phyloP scores from a whole-genome alignment of 2,329 filamentous ascomycete species.

The Pyrenophora teres region DNA sequence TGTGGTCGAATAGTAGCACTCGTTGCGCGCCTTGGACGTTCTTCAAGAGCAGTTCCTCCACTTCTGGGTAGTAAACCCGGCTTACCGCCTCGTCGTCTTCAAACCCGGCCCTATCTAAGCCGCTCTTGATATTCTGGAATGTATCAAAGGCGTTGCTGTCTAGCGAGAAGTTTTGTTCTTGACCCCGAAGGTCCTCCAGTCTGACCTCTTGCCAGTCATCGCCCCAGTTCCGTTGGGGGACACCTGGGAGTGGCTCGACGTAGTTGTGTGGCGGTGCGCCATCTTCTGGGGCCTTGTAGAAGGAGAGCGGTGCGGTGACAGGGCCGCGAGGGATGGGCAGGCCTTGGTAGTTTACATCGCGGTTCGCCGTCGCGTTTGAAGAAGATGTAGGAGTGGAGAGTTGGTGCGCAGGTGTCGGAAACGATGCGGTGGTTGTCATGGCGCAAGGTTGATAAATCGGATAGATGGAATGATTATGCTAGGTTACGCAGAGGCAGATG shows the following conservation, averaged over 20 bases:
- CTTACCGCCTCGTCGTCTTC: conserved; percentile 70
- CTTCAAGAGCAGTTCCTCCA: conserved; percentile 71
- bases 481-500: no score
- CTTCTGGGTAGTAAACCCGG: conserved; percentile 80
- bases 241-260: conserved; percentile 67
- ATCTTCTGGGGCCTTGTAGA: conserved; percentile 36
- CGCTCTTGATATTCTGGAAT: conserved; percentile 62
- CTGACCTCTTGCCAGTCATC: conserved; percentile 55
- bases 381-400: conserved; percentile 35
- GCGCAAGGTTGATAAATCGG: no score
- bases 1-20: conserved; percentile 85
- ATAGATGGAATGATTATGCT: no score
- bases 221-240: conserved; percentile 69
- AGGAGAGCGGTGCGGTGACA: conserved; percentile 34
- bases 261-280: conserved; percentile 49
- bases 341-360: conserved; percentile 41
- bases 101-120: conserved; percentile 62
- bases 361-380: conserved; percentile 30
- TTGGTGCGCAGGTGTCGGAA: conserved; percentile 51
- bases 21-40: conserved; percentile 68
- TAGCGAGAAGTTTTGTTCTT: conserved; percentile 68
- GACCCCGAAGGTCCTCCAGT: conserved; percentile 75
- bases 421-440: conserved; percentile 50
- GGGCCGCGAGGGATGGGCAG: conserved; percentile 37
- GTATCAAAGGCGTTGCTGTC: conserved; percentile 77